Percentiles rank a stretch among this genome's conserved stretches.
These are phyloP conservation scores for Penicillium daleae DNA, from an alignment of 495 filamentous ascomycete genomes.

Conservation along the genomic window DNA sequence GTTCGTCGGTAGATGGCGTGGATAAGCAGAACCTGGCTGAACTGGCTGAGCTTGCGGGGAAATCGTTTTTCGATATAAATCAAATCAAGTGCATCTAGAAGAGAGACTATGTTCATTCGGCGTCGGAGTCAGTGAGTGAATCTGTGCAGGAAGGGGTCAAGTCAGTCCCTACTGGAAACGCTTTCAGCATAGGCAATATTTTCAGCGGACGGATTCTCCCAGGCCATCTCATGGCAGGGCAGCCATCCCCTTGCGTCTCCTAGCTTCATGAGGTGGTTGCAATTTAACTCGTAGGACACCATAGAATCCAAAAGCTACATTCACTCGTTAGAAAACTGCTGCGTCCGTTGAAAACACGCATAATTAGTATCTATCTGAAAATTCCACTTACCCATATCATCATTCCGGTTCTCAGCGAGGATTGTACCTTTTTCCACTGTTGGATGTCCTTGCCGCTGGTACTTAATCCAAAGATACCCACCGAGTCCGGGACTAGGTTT, in stretches of 20 bases:
- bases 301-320: slow-evolving; percentile 10
- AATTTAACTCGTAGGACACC: slow-evolving; percentile 6
- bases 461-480: too few species aligned
- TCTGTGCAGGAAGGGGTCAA: neutral
- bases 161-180: neutral
- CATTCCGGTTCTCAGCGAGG: slow-evolving; percentile 2
- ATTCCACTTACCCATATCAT: slow-evolving; percentile 14
- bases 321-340: too few species aligned
- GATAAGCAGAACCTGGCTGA: slow-evolving; percentile 11
- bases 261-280: slow-evolving; percentile 9
- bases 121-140: neutral
- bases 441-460: too few species aligned
- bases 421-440: neutral
- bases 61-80: slow-evolving; percentile 7
- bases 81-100: slow-evolving; percentile 2
- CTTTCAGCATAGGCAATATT: neutral
- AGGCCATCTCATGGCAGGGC: slow-evolving; percentile 8
- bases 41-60: slow-evolving; percentile 4
- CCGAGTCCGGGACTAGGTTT: too few species aligned
- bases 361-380: too few species aligned
- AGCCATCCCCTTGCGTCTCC: neutral
- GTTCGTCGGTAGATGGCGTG: slow-evolving; percentile 12
- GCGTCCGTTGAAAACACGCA: too few species aligned
- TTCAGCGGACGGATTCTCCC: slow-evolving; percentile 7
- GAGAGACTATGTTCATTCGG: slow-evolving; percentile 1